Evolutionary conservation across 768 basidiomycete species (phyloP).

Genomic region (Rhizopogon vinicolor): DNA sequence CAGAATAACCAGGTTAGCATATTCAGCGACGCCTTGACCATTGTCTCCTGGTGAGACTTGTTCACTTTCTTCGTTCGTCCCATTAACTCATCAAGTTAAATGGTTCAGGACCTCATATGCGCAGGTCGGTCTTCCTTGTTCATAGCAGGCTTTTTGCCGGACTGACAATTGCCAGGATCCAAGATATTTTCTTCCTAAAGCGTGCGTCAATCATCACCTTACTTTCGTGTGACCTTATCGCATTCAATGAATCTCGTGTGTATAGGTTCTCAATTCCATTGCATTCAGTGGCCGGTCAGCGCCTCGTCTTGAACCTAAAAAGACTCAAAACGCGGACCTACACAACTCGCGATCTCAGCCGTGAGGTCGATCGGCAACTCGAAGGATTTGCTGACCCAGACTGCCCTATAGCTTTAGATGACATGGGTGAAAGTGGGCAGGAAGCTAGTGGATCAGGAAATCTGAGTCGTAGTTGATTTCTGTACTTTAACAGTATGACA

Average conservation of each 20-base stretch:
- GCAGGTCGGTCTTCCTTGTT: not conserved
- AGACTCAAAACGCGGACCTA: conserved; percentile 1
- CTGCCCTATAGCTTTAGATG: not conserved
- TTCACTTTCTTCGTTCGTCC: not conserved
- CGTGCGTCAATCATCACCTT: not conserved
- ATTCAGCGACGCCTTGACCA: not conserved
- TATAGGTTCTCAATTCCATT: conserved; percentile 7
- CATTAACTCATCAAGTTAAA: not conserved
- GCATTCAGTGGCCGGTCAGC: conserved; percentile 18
- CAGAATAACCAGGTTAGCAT: conserved; percentile 3
- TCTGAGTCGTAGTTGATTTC: too few species aligned
- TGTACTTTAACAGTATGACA: too few species aligned
- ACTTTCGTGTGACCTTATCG: not conserved
- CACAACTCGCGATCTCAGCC: conserved; percentile 11
- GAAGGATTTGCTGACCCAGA: not conserved
- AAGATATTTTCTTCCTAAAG: not conserved
- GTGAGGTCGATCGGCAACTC: conserved; percentile 13
- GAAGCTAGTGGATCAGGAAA: not conserved
- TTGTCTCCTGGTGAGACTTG: conserved; percentile 3
- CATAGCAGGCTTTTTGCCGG: too few species aligned
- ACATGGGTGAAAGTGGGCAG: not conserved
- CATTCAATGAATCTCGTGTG: not conserved
- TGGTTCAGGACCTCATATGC: not conserved
- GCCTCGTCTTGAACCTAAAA: conserved; percentile 17
- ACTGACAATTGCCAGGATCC: not conserved